phyloP scores from a whole-genome alignment of 352 stramenopile genomes.

The Phytophthora colocasiae region DNA sequence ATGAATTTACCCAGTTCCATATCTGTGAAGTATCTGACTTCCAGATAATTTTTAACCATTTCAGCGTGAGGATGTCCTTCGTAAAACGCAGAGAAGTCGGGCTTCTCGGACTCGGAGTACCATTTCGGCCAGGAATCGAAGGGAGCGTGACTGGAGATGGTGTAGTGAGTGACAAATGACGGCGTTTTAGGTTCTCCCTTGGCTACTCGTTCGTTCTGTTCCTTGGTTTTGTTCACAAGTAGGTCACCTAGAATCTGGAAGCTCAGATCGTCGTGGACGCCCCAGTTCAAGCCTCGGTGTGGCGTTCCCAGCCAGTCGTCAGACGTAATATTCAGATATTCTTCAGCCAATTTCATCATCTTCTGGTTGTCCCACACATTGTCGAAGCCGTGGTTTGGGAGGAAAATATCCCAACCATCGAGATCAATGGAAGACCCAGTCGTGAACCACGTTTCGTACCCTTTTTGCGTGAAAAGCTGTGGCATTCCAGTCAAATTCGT shows the following conservation, averaged over 20 bases:
- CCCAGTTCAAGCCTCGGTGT: conserved; percentile 41
- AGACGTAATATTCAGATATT: conserved; percentile 34
- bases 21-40: conserved; percentile 57
- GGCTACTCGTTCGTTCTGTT: conserved; percentile 34
- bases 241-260: conserved; percentile 56
- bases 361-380: conserved; percentile 44
- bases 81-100: conserved; percentile 51
- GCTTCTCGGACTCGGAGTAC: conserved; percentile 39
- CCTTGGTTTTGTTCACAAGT: conserved; percentile 50
- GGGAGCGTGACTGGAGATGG: conserved; percentile 64
- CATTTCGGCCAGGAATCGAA: conserved; percentile 49
- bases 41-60: conserved; percentile 43
- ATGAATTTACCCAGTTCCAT: conserved; percentile 60
- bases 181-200: conserved; percentile 40
- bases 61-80: conserved; percentile 25
- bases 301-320: conserved; percentile 40
- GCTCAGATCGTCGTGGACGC: conserved; percentile 59
- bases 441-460: conserved; percentile 57
- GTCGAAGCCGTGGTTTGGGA: conserved; percentile 58
- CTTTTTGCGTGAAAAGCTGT: conserved; percentile 59
- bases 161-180: conserved; percentile 65
- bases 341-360: conserved; percentile 46
- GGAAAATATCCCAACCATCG: conserved; percentile 56
- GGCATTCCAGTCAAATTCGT: conserved; percentile 49
- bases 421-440: conserved; percentile 51